phyloP scores from a whole-genome alignment of 805 yeast species.

The Nakazawaea peltata region DNA sequence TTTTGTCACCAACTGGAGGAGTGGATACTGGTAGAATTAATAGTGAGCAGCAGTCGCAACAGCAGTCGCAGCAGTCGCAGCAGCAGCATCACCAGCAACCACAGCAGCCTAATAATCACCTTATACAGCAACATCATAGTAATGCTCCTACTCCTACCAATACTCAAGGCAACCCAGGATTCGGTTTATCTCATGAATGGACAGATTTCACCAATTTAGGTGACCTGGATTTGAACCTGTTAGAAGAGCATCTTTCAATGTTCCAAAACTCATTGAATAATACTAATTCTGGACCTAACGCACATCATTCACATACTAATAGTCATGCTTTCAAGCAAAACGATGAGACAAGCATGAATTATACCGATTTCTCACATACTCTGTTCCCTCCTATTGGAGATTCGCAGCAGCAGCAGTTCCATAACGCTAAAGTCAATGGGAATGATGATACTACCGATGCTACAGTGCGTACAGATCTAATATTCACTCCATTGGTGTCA shows the following conservation, averaged over 20 bases:
- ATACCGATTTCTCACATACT: slow-evolving; percentile 7
- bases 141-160: no score
- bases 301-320: not conserved
- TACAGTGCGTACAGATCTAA: slow-evolving; percentile 44
- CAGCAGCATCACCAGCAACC: no score
- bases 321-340: not conserved
- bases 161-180: no score
- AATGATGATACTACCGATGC: no score
- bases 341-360: not conserved
- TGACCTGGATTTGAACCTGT: slow-evolving; percentile 6
- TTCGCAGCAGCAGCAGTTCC: not conserved
- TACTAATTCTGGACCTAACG: not conserved
- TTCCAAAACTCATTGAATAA: not conserved
- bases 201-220: slow-evolving; percentile 5
- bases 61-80: no score
- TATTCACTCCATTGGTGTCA: slow-evolving; percentile 69
- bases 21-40: no score
- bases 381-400: slow-evolving; percentile 7
- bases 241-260: slow-evolving; percentile 5
- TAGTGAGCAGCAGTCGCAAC: no score
- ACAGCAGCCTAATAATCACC: no score
- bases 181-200: slow-evolving; percentile 3
- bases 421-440: no score
- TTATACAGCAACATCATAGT: no score
- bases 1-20: no score